Evolutionary conservation across 192 early-diverging fungal genomes (phyloP).

Genomic region (Coemansia reversa): DNA sequence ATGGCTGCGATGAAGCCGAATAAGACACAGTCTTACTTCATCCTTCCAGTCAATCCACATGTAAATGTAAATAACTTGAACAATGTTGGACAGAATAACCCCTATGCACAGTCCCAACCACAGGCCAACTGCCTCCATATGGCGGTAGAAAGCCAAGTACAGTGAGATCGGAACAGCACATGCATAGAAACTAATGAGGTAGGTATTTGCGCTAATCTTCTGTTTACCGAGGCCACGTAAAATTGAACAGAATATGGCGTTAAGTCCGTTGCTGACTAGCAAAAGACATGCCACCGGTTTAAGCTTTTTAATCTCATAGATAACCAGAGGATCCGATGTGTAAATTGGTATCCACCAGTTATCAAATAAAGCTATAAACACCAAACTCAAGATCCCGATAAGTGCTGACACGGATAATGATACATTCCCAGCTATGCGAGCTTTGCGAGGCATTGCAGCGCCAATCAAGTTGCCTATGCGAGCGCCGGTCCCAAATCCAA

Average conservation of each 20-base stretch:
- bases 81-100: slow-evolving; percentile 22
- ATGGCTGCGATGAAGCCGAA: slow-evolving; percentile 19
- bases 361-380: slow-evolving; percentile 55
- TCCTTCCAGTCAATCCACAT: slow-evolving; percentile 33
- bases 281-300: slow-evolving; percentile 42
- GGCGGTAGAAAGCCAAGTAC: slow-evolving; percentile 48
- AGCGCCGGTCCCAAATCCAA: slow-evolving; percentile 75
- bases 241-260: slow-evolving; percentile 58
- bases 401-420: slow-evolving; percentile 60
- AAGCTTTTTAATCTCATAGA: slow-evolving; percentile 23
- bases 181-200: slow-evolving; percentile 51
- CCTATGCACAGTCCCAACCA: slow-evolving; percentile 63
- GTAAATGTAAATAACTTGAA: slow-evolving; percentile 33
- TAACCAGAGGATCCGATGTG: slow-evolving; percentile 34
- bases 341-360: slow-evolving; percentile 64
- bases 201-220: slow-evolving; percentile 54
- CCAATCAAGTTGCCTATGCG: slow-evolving; percentile 80
- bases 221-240: slow-evolving; percentile 57
- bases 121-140: slow-evolving; percentile 63
- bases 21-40: slow-evolving; percentile 33
- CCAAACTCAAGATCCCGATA: slow-evolving; percentile 55
- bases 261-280: slow-evolving; percentile 55
- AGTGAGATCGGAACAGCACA: slow-evolving; percentile 55
- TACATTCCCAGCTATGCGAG: slow-evolving; percentile 55
- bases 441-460: slow-evolving; percentile 53